Evolutionary conservation across 768 basidiomycete genomes (phyloP), one percentile per base, ranked within the genome.

Genomic region (Kwoniella dendrophila): DNA sequence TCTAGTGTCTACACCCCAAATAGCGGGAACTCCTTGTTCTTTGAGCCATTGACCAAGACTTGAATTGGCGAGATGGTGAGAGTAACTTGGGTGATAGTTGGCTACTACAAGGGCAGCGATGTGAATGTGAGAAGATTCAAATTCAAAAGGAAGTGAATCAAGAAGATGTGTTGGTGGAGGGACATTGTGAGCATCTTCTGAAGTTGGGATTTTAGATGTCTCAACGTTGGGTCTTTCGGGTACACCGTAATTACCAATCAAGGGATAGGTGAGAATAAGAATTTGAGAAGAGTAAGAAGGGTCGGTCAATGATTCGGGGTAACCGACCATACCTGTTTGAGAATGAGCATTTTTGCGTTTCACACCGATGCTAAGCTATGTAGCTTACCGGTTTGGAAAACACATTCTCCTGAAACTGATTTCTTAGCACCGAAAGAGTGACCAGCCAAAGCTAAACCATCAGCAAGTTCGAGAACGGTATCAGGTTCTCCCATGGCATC

Each of bases 271-370:
- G 69, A 98, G 84, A 67, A 99, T 87, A 62, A 99, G 88, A 76
- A 99, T 98, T 80, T 98, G 96, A 34, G 93, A 92, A 79, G 95
- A 88, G 80, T 99, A 99, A 1, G 95, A 98, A 20, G 96, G 96
- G 79, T 98, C 96, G 45, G 96, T 99, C 70, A 98, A 82, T 20
- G 95, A 97, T 75, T 98, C 96, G 36, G 92, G 92, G 80, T 99
- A 99, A 30, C 96, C 96, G 59, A 98, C 93, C 95, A 99, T 98
- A 58, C 96, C 96, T 99, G 74, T 55, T 18, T 8, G 36, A 47
- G 49, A 56, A 62, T 55, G 43, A 66, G 67, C 47, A 56, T 59
- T 36, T n/a, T n/a, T n/a, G n/a, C n/a, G 6, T 49, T 11, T n/a
- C 48, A 11, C 40, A 14, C 22, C 26, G 45, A 45, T 3, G 34